These are phyloP conservation scores for Spinellus fusiger DNA, from an alignment of 192 early-diverging fungal species.

Conservation along the genomic window DNA sequence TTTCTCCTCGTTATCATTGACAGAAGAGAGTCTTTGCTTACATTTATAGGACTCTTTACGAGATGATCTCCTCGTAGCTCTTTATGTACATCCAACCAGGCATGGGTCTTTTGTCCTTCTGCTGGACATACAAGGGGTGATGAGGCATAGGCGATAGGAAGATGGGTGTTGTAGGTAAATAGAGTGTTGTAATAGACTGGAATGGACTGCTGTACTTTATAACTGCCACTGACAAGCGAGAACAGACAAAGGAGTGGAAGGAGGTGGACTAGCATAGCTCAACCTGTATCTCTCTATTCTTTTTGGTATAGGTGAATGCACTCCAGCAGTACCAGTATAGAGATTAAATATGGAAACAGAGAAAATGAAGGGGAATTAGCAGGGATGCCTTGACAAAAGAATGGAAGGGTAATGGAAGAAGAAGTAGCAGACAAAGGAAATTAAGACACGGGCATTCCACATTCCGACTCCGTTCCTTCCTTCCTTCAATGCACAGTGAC, in stretches of 20 bases:
- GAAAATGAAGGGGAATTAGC: neutral
- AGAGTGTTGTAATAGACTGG: constrained; percentile 63
- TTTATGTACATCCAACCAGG: constrained; percentile 53
- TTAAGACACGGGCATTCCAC: too few relatives aligned
- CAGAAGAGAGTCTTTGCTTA: too few relatives aligned
- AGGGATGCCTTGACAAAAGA: too few relatives aligned
- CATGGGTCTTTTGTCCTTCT: constrained; percentile 11
- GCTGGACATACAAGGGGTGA: constrained; percentile 57
- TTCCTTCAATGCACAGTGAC: too few relatives aligned
- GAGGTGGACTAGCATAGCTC: neutral
- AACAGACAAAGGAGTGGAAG: neutral
- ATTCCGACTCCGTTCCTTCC: too few relatives aligned
- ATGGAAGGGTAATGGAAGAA: neutral
- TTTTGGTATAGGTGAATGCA: too few relatives aligned
- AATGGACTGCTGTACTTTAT: constrained; percentile 43
- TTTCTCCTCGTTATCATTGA: too few relatives aligned
- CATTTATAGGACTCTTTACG: constrained; percentile 25
- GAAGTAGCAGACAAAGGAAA: neutral
- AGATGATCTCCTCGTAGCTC: constrained; percentile 71
- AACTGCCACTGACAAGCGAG: constrained; percentile 7
- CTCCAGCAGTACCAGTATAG: too few relatives aligned
- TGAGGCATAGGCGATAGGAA: constrained; percentile 61
- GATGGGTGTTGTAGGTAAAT: constrained; percentile 59
- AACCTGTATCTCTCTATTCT: neutral
- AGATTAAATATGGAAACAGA: neutral